phyloP scores from a whole-genome alignment of 179 eudicot species.

The Silene noctiflora region DNA sequence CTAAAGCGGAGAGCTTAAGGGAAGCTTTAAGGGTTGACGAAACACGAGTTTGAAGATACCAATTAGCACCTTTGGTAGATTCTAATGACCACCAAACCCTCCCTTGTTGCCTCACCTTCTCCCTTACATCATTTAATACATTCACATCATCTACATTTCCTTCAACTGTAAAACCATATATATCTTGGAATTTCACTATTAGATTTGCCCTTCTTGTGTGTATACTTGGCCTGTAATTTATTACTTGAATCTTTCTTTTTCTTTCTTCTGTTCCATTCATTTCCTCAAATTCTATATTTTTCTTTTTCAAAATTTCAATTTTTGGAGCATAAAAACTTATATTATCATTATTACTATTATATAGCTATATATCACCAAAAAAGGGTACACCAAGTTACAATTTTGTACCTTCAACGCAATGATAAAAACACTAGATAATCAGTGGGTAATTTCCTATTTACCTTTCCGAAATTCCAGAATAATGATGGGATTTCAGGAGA shows the following conservation, averaged over 20 bases:
- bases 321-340: too few relatives aligned
- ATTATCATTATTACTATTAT: too few relatives aligned
- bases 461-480: too few relatives aligned
- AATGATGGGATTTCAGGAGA: too few relatives aligned
- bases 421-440: too few relatives aligned
- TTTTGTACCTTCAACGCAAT: too few relatives aligned
- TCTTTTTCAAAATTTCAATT: too few relatives aligned
- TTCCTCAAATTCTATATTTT: background rate
- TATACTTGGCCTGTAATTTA: slow-evolving; percentile 82
- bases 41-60: slow-evolving; percentile 73
- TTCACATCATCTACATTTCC: slow-evolving; percentile 99
- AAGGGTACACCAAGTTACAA: too few relatives aligned
- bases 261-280: slow-evolving; percentile 65
- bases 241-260: slow-evolving; percentile 52
- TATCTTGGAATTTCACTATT: slow-evolving; percentile 84
- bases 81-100: slow-evolving; percentile 96
- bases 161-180: slow-evolving; percentile 87
- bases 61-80: slow-evolving; percentile 85
- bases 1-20: slow-evolving; percentile 62
- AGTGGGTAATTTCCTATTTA: too few relatives aligned
- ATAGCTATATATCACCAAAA: too few relatives aligned
- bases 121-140: slow-evolving; percentile 94
- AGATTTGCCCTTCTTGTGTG: slow-evolving; percentile 88
- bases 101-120: slow-evolving; percentile 83
- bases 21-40: slow-evolving; percentile 60